These are phyloP conservation scores for Bryoglossum gracile DNA, from an alignment of 495 filamentous ascomycete species.

Conservation along the genomic window DNA sequence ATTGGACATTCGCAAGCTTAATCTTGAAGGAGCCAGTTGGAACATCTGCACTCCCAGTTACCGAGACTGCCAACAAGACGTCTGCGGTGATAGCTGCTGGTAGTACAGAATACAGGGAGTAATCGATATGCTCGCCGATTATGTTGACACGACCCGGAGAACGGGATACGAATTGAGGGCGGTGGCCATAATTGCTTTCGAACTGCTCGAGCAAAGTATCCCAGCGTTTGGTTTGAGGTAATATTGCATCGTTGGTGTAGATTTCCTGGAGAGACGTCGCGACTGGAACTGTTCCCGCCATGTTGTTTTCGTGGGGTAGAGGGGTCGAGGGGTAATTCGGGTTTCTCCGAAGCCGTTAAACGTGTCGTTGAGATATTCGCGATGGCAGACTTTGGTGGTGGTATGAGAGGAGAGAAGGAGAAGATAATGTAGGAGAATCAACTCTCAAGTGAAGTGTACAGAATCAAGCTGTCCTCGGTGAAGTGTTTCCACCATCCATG, in stretches of 20 bases:
- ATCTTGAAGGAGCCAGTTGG: conserved; percentile 37
- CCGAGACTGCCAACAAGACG: conserved; percentile 77
- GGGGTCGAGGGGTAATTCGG: conserved; percentile 7
- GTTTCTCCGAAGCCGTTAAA: not conserved
- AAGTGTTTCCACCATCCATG: not conserved
- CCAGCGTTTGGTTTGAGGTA: conserved; percentile 59
- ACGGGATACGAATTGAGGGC: conserved; percentile 75
- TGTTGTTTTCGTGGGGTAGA: conserved; percentile 23
- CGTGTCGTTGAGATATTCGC: too few relatives aligned
- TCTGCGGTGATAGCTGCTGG: conserved; percentile 93
- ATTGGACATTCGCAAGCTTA: conserved; percentile 70
- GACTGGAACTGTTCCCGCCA: conserved; percentile 52
- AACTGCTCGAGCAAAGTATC: conserved; percentile 64
- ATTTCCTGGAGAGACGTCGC: conserved; percentile 55
- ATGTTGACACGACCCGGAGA: conserved; percentile 96
- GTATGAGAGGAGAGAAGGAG: not conserved
- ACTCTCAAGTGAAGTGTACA: not conserved
- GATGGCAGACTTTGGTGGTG: too few relatives aligned
- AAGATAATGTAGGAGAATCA: not conserved
- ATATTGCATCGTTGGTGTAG: conserved; percentile 56
- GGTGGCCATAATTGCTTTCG: conserved; percentile 58
- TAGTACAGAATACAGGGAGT: conserved; percentile 90
- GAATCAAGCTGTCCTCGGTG: too few relatives aligned
- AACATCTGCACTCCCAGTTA: conserved; percentile 37
- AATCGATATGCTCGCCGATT: conserved; percentile 99